Evolutionary conservation across 148 eudicot species (phyloP).

Genomic region (Heliosperma pusillum): DNA sequence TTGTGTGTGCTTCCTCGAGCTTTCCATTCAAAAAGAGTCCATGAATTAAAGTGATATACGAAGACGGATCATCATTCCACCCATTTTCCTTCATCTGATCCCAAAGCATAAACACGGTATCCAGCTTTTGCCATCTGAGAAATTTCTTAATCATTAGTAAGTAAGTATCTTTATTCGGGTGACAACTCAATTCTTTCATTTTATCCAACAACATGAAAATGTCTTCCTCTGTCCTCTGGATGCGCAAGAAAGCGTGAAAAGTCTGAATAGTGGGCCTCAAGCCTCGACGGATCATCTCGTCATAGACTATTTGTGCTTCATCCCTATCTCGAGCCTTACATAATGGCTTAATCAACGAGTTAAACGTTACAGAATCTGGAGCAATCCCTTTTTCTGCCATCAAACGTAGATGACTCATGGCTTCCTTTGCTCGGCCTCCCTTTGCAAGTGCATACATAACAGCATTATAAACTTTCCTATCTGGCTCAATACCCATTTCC

Average conservation of each 20-base stretch:
- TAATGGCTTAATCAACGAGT: conserved; percentile 78
- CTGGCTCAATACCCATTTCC: conserved; percentile 50
- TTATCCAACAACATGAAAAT: conserved; percentile 54
- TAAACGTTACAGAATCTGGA: conserved; percentile 66
- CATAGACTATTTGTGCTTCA: conserved; percentile 52
- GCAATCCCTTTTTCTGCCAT: conserved; percentile 68
- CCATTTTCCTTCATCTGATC: conserved; percentile 58
- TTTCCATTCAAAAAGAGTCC: conserved; percentile 81
- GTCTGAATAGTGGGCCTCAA: conserved; percentile 60
- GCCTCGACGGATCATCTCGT: conserved; percentile 55
- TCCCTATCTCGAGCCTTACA: conserved; percentile 46
- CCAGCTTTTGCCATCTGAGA: conserved; percentile 65
- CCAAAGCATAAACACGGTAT: conserved; percentile 61
- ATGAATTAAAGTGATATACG: conserved; percentile 61
- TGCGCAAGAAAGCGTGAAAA: conserved; percentile 65
- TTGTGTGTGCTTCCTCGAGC: conserved; percentile 65
- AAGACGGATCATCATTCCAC: conserved; percentile 57
- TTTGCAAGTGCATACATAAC: conserved; percentile 80
- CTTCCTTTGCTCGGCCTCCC: conserved; percentile 55
- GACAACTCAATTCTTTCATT: conserved; percentile 59
- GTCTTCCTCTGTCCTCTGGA: conserved; percentile 55
- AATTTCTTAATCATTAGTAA: conserved; percentile 74
- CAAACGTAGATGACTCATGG: conserved; percentile 47
- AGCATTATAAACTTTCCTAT: conserved; percentile 79
- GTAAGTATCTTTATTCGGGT: conserved; percentile 67